phyloP scores from a whole-genome alignment of 176 grass and related monocot species.

The Aegilops tauschii region DNA sequence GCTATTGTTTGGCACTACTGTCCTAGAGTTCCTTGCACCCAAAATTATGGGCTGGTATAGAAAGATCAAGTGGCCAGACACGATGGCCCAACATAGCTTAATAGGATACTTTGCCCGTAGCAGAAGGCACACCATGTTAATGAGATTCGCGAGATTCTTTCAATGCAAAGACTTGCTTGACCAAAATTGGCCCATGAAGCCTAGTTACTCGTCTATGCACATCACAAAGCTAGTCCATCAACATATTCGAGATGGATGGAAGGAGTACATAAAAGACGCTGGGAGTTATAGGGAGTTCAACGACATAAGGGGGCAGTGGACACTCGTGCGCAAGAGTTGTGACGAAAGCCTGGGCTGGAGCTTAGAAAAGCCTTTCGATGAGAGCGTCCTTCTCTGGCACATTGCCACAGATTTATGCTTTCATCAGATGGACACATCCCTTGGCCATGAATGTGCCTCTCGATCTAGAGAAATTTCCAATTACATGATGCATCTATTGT shows the following conservation, averaged over 20 bases:
- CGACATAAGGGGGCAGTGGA: neutral
- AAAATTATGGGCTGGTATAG: accelerated
- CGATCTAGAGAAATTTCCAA: no score
- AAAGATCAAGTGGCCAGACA: neutral
- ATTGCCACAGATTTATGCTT: no score
- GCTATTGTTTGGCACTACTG: neutral
- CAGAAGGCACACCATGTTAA: neutral
- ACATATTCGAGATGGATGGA: neutral
- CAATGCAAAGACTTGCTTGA: neutral
- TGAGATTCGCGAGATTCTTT: neutral
- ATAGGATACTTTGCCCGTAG: neutral
- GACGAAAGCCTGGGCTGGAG: neutral
- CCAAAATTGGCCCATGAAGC: no score
- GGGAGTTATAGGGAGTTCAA: neutral
- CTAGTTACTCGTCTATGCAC: neutral
- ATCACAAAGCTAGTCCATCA: neutral
- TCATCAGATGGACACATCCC: neutral
- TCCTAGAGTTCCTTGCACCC: neutral
- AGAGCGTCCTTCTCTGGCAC: no score
- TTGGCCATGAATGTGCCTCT: neutral
- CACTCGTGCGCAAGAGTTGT: neutral
- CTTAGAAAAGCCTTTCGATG: no score
- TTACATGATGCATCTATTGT: no score
- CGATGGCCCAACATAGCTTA: neutral
- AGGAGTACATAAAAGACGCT: neutral